Conservation (phyloP, 495 filamentous ascomycete species). For the Glarea lozoyensis region DNA sequence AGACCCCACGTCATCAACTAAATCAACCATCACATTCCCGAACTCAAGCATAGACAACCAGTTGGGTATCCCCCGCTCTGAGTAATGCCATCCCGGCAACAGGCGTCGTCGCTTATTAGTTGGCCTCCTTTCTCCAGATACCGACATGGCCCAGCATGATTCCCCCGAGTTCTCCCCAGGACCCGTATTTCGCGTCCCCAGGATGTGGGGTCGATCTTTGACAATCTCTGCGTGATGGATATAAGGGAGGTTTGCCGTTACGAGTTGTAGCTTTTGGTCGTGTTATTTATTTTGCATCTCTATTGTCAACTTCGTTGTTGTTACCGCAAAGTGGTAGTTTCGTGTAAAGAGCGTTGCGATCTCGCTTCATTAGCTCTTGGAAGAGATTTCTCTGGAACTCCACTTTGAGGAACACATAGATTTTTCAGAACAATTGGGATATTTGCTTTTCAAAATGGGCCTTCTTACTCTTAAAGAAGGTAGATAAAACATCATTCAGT, state of each 20-base stretch:
- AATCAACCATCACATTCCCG: too few relatives aligned
- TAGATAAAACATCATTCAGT: constrained; percentile 14
- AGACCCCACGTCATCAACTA: too few relatives aligned
- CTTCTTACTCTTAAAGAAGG: constrained; percentile 32
- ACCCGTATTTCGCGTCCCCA: neutral
- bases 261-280: constrained; percentile 6
- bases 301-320: neutral
- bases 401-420: neutral
- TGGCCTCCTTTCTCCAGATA: neutral
- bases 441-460: constrained; percentile 39
- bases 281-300: neutral
- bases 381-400: neutral
- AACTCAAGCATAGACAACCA: too few relatives aligned
- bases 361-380: neutral
- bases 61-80: too few relatives aligned
- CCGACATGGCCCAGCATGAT: constrained; percentile 2
- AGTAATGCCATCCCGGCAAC: neutral
- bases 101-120: neutral
- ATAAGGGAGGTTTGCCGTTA: constrained; percentile 15
- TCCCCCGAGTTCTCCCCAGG: constrained; percentile 10
- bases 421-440: neutral
- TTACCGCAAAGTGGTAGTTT: neutral
- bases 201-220: neutral
- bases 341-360: neutral
- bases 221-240: neutral